Evolutionary conservation across 2,329 filamentous ascomycete genomes (phyloP).

Genomic region (Exophiala oligosperma): DNA sequence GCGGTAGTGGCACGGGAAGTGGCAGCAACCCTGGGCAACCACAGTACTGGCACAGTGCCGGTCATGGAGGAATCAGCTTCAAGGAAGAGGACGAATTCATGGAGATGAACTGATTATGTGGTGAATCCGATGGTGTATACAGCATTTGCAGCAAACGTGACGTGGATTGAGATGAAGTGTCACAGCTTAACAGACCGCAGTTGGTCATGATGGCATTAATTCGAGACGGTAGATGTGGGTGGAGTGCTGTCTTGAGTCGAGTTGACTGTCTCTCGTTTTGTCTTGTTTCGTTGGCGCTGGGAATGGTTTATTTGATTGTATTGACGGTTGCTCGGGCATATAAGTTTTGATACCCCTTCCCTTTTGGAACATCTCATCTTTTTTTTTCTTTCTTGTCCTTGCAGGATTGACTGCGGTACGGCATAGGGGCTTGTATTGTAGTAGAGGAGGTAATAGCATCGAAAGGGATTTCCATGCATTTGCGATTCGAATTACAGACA

Average conservation of each 20-base stretch:
- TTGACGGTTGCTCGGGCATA: constrained; percentile 3
- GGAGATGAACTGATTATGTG: constrained; percentile 52
- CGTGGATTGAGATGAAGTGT: not conserved
- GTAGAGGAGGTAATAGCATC: constrained; percentile 8
- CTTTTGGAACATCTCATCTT: constrained; percentile 16
- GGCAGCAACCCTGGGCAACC: constrained; percentile 45
- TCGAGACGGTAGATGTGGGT: constrained; percentile 10
- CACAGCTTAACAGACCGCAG: not conserved
- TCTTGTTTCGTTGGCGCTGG: not conserved
- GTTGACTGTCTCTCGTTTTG: constrained; percentile 2
- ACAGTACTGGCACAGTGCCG: constrained; percentile 54
- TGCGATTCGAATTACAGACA: not conserved
- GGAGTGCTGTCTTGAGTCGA: constrained; percentile 1
- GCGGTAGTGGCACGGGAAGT: constrained; percentile 62
- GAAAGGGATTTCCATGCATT: constrained; percentile 4
- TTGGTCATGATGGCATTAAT: not conserved
- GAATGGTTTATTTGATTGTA: constrained; percentile 8
- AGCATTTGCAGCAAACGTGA: not conserved
- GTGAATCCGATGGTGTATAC: not conserved
- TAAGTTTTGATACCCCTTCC: constrained; percentile 24
- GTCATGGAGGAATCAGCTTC: constrained; percentile 66
- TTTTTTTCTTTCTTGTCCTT: not conserved
- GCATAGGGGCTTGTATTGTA: constrained; percentile 14
- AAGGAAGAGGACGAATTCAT: constrained; percentile 94
- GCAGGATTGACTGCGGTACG: not conserved